These are phyloP conservation scores for Coprinopsis strossmayeri DNA, from an alignment of 768 basidiomycete genomes.

Conservation along the genomic window DNA sequence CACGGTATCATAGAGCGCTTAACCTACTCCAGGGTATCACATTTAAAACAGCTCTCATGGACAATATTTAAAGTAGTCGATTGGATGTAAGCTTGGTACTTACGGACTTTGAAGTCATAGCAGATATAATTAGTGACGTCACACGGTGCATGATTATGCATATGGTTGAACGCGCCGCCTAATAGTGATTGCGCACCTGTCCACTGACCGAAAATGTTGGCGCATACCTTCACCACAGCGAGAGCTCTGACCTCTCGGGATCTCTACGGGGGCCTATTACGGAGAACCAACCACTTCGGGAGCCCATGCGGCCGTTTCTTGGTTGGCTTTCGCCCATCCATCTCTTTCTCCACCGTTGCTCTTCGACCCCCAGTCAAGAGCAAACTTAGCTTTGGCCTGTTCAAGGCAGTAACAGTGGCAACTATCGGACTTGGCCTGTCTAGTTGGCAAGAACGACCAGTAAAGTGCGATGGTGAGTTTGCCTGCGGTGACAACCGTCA, in stretches of 20 bases:
- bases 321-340: background rate
- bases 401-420: slow-evolving; percentile 29
- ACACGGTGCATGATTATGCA: too few relatives aligned
- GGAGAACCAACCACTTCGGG: background rate
- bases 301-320: background rate
- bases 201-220: background rate
- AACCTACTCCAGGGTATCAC: too few relatives aligned
- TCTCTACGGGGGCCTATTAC: background rate
- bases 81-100: background rate
- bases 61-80: background rate
- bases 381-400: background rate
- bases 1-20: background rate
- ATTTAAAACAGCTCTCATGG: too few relatives aligned
- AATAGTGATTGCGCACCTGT: background rate
- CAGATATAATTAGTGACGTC: background rate
- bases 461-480: slow-evolving; percentile 52
- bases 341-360: background rate
- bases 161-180: too few relatives aligned
- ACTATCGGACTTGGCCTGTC: slow-evolving; percentile 41
- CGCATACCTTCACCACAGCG: background rate
- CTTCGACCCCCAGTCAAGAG: background rate
- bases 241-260: background rate
- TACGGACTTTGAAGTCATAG: background rate
- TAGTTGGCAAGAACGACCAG: slow-evolving; percentile 23
- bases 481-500: too few relatives aligned